A percentile compares a stretch with the other conserved stretches of the same genome.
These are phyloP conservation scores for Hypholoma fasciculare DNA, from an alignment of 768 basidiomycete species.

Conservation along the genomic window DNA sequence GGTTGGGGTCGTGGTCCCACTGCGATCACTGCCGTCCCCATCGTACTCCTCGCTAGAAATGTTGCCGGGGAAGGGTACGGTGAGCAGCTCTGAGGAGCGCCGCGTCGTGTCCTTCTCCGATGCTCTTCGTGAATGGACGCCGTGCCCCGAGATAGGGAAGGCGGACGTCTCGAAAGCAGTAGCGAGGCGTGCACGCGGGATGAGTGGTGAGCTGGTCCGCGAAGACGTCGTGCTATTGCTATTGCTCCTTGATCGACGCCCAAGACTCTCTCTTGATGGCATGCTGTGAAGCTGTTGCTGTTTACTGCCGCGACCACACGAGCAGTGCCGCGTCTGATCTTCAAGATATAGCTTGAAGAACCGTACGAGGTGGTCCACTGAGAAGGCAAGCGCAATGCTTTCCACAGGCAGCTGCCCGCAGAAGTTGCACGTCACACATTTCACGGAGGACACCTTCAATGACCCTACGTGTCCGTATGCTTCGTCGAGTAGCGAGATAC, in stretches of 20 bases:
- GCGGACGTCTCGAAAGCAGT: constrained; percentile 48
- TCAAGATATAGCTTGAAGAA: constrained; percentile 66
- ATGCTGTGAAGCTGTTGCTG: constrained; percentile 34
- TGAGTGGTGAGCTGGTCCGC: constrained; percentile 45
- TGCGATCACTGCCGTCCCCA: constrained; percentile 20
- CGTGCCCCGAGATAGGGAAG: constrained; percentile 83
- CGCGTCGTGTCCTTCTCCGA: constrained; percentile 66
- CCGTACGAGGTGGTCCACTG: constrained; percentile 60
- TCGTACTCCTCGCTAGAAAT: constrained; percentile 40
- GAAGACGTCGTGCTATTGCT: constrained; percentile 44
- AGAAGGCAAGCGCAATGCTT: constrained; percentile 65
- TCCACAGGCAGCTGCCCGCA: constrained; percentile 72
- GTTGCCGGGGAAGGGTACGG: constrained; percentile 38
- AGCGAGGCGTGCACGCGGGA: constrained; percentile 49
- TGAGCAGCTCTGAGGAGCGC: constrained; percentile 47
- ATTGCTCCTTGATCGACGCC: constrained; percentile 61
- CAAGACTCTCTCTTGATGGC: constrained; percentile 42
- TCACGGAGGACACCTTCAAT: constrained; percentile 59
- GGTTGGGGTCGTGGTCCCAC: constrained; percentile 37
- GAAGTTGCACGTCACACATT: constrained; percentile 57
- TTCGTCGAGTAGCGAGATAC: constrained; percentile 62
- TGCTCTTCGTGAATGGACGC: constrained; percentile 69
- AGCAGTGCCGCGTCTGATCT: constrained; percentile 61
- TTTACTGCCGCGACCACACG: constrained; percentile 53
- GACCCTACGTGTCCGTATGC: constrained; percentile 56